Conservation (phyloP, 2,329 filamentous ascomycete genomes). For the Dryadomyces quercus-mongolicae region DNA sequence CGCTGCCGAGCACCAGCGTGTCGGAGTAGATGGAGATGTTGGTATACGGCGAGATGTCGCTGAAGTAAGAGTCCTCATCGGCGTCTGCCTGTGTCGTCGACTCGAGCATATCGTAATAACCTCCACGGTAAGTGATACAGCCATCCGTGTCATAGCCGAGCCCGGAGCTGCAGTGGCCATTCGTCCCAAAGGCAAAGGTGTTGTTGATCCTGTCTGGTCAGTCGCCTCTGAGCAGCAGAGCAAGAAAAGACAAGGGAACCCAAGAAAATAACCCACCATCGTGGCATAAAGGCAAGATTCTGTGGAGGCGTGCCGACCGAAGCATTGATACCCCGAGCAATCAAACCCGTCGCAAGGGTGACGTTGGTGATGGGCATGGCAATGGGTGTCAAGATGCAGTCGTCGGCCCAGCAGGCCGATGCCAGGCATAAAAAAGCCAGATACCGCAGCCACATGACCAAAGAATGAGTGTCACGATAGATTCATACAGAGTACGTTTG, state of each 20-base stretch:
- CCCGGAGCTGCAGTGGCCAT: conserved; percentile 6
- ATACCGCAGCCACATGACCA: no score
- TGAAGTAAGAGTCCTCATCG: background rate
- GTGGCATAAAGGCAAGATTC: conserved; percentile 7
- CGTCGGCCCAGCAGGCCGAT: no score
- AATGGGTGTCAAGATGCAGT: conserved; percentile 7
- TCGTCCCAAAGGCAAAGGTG: conserved; percentile 8
- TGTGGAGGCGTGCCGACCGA: conserved; percentile 9
- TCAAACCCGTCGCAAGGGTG: conserved; percentile 3
- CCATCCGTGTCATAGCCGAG: background rate
- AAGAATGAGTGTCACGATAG: no score
- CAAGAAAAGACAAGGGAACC: no score
- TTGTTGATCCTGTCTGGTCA: conserved; percentile 10
- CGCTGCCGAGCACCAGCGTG: conserved; percentile 7
- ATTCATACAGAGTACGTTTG: no score
- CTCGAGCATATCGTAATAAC: conserved; percentile 3
- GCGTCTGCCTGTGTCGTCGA: background rate
- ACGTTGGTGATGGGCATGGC: conserved; percentile 8
- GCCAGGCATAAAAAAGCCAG: no score
- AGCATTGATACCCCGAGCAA: conserved; percentile 7
- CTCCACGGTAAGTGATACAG: conserved; percentile 10
- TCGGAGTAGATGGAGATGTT: conserved; percentile 1
- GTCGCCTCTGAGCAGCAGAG: no score
- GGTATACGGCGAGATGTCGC: background rate
- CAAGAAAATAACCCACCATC: background rate